Evolutionary conservation across 2,329 filamentous ascomycete genomes (phyloP), one percentile per base, ranked within the genome.

Genomic region (Talaromyces sp.): DNA sequence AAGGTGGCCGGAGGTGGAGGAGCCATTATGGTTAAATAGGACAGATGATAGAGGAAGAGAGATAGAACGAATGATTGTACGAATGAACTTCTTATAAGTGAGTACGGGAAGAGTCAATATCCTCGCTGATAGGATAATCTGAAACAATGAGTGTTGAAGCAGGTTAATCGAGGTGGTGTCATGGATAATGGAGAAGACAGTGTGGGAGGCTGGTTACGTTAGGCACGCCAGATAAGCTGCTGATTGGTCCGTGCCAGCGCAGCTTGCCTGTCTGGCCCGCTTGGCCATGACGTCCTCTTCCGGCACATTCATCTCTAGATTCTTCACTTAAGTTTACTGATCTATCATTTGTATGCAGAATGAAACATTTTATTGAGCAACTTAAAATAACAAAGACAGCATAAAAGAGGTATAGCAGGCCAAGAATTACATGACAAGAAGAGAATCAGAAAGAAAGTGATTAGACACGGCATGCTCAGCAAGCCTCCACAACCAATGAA

Each of bases 1-100:
- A 90, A 79, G 72, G 82, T 85, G 66, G 90, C 82, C 66, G 89
- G 82, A 69, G 90, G 89, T 79, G 90, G 89, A 81, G 91, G 90
- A 80, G 91, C 87, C 89, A 91, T 91, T 3, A 22, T 57, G 22
- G 22, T 50, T 22, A 27, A 50, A 13, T 50, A 49, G 60, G 13
- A 27, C 11, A 19, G 4, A 8, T 13, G 16, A 45, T 24, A 24
- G 10, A 24, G 56, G 8, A 24, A 59, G 9, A 16, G 35, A 24
- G 19, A 16, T 5, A 24, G 3, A 59, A 45, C 9, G 22, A 59
- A n/a, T 16, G 35, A 43, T 22, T 37, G 33, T 56, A 37, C 52
- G 14, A 56, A 22, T 56, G 33, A 24, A 22, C 8, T n/a, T 22
- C 19, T 35, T 6, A 22, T 22, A 56, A 56, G 31, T 39, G 11